Evolutionary conservation across 2,329 filamentous ascomycete genomes (phyloP), one percentile per base, ranked within the genome.

Genomic region (Nigrospora oryzae): DNA sequence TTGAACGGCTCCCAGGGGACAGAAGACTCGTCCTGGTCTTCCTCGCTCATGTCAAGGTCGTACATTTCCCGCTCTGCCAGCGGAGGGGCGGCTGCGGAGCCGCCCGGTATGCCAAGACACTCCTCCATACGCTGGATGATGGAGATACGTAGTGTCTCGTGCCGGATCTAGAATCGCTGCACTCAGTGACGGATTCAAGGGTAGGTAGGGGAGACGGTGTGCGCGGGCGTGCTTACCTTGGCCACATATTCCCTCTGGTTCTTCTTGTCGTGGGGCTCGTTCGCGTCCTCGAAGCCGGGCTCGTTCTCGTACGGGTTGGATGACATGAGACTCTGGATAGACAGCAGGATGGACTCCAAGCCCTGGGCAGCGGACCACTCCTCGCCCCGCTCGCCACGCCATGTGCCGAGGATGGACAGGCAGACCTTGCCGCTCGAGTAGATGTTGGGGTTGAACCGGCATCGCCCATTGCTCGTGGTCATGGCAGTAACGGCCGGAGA

Each of bases 291-390:
- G 55, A 88, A 96, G 6, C 93, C 93, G 1, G 93, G 93, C 62
- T 98, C 93, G 56, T 97, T 96, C 60, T 93, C 88, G 64, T 95
- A 97, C 0, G 91, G 93, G 55, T 96, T 95, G 28, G 80, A 69
- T 1, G 89, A 95, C 84, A 98, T 90, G 38, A 98, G 72, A 62
- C 90, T 96, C 65, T 98, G 93, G 46, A 98, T 96, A 5, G 91
- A 97, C 43, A 97, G 79, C 40, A 98, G 66, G 40, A 97, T 88
- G 1, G 91, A 97, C 63, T 97, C 93, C 1, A 98, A 73, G 7
- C 93, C 91, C 63, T 97, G 93, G 1, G 91, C 93, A 14, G 90
- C 89, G 14, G 90, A 96, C 93, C 93, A 98, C 62, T 96, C 83
- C 64, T 97, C 93, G 45, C 90, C 89, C 14, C 81, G 77, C 58